Evolutionary conservation across 73 alveolate genomes (phyloP).

Genomic region (Halteria grandinella): DNA sequence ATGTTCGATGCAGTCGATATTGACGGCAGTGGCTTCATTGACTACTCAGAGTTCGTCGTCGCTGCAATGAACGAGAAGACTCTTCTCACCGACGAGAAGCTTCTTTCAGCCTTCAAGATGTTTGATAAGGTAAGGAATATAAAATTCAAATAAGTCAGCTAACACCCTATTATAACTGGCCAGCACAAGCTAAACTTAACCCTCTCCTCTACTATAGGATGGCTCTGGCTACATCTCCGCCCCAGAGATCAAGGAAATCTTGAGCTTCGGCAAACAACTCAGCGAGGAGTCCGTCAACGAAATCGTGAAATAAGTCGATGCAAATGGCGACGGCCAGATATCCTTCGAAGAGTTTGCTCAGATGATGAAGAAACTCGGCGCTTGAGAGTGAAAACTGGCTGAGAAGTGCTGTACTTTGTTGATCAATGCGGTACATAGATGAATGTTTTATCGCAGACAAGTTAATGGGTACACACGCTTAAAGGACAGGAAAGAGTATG

Average conservation of each 20-base stretch:
- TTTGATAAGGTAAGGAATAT: constrained; percentile 86
- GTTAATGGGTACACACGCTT: too few species aligned
- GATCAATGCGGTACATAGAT: too few species aligned
- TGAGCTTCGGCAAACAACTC: constrained; percentile 19
- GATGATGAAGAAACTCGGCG: constrained; percentile 60
- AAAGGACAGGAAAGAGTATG: too few species aligned
- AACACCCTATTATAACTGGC: too few species aligned
- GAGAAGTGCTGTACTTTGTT: too few species aligned
- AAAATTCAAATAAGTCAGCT: too few species aligned
- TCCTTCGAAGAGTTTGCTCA: constrained; percentile 60
- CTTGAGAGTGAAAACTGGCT: too few species aligned
- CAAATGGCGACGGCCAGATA: constrained; percentile 61
- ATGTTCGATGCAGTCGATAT: constrained; percentile 80
- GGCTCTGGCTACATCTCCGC: constrained; percentile 46
- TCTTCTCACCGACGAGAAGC: constrained; percentile 79
- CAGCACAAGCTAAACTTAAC: too few species aligned
- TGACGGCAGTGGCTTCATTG: constrained; percentile 85
- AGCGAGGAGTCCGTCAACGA: constrained; percentile 38
- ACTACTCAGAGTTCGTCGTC: constrained; percentile 85
- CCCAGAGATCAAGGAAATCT: constrained; percentile 54
- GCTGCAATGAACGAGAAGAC: constrained; percentile 85
- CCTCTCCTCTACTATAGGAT: too few species aligned
- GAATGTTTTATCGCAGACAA: too few species aligned
- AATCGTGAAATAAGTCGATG: constrained; percentile 64
- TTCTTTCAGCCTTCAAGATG: constrained; percentile 81